Base-by-base conservation (phyloP, 2,329 filamentous ascomycete species). In the Trichoderma endophyticum region DNA sequence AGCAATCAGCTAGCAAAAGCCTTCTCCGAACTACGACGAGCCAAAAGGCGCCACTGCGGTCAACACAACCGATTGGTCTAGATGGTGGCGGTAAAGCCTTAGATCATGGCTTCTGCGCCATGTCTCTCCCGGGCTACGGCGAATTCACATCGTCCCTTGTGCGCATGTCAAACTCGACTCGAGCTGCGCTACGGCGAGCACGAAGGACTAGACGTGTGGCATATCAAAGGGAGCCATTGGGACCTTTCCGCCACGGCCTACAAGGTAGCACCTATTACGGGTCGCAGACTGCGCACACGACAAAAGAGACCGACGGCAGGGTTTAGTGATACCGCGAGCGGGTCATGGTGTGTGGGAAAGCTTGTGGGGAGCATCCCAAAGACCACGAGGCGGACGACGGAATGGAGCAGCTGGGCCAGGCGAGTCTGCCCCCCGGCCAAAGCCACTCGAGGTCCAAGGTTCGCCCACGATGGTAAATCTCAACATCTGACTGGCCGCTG, bases 401-500 rank as follows among this genome's bases (percentile, higher is more conserved):
- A 57, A 64, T 71, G 69, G 69, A 71, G 69, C 43, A 57, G 69
- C 70, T 66, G 63, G 64, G 39, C 32, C 59, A 36, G 59, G 54
- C 66, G 56, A 32, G 54, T 28, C 65, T 36, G 30, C 39, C 71
- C 71, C 57, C 48, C 56, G 14, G 56, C 65, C 65, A 48, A 48
- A 51, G 48, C 66, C 71, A 70, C 72, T 75, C 59, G 69, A 67
- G 61, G 74, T 69, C 73, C 68, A 28, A 69, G 64, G 57, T 51
- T 74, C 62, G 70, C 67, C 71, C 75, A 76, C 75, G 73, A 73
- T 73, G 67, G 30, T 26, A 67, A 32, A 24, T 61, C 39, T 26
- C 34, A 24, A 9, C 9, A 28, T 74, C 66, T 77, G 57, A 77
- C 72, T 77, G 75, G 75, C 61, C 24, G 69, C 65, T 18, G 28